These are phyloP conservation scores for Arabidopsis thaliana DNA, from an alignment of 345 rosid genomes.

Conservation along the genomic window DNA sequence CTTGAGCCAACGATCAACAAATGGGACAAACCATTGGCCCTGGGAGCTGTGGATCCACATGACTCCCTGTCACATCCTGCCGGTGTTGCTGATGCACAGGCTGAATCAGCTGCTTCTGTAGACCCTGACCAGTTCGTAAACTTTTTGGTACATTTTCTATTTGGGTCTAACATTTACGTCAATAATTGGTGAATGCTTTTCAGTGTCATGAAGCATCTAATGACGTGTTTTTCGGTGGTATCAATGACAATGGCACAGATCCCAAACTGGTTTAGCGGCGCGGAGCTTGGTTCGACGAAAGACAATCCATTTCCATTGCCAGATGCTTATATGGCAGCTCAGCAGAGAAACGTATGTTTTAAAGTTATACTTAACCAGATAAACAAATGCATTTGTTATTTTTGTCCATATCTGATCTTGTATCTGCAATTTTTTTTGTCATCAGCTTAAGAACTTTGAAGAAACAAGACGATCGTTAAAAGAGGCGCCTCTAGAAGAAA, in stretches of 20 bases:
- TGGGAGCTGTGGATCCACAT: slow-evolving; percentile 93
- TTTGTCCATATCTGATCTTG: background rate
- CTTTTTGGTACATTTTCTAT: slow-evolving; percentile 67
- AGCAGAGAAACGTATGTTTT: slow-evolving; percentile 76
- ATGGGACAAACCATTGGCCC: slow-evolving; percentile 88
- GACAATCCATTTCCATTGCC: slow-evolving; percentile 90
- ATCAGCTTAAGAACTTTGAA: slow-evolving; percentile 75
- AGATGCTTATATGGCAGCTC: slow-evolving; percentile 68
- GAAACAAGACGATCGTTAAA: slow-evolving; percentile 77
- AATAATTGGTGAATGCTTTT: slow-evolving; percentile 15
- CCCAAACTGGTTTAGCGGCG: slow-evolving; percentile 90
- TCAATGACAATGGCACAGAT: slow-evolving; percentile 56
- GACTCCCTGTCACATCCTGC: slow-evolving; percentile 98
- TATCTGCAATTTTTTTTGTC: background rate
- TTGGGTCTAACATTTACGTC: background rate
- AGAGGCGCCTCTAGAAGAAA: slow-evolving; percentile 86
- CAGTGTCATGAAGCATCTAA: slow-evolving; percentile 4
- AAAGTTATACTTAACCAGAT: background rate
- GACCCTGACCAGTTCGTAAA: slow-evolving; percentile 94
- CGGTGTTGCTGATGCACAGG: slow-evolving; percentile 90
- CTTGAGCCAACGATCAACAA: slow-evolving; percentile 76
- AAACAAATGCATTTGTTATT: background rate
- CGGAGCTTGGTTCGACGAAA: slow-evolving; percentile 69
- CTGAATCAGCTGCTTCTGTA: slow-evolving; percentile 78
- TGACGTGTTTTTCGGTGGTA: slow-evolving; percentile 20